Evolutionary conservation across 2,329 filamentous ascomycete species (phyloP).

Genomic region (Xylariaceae sp.): DNA sequence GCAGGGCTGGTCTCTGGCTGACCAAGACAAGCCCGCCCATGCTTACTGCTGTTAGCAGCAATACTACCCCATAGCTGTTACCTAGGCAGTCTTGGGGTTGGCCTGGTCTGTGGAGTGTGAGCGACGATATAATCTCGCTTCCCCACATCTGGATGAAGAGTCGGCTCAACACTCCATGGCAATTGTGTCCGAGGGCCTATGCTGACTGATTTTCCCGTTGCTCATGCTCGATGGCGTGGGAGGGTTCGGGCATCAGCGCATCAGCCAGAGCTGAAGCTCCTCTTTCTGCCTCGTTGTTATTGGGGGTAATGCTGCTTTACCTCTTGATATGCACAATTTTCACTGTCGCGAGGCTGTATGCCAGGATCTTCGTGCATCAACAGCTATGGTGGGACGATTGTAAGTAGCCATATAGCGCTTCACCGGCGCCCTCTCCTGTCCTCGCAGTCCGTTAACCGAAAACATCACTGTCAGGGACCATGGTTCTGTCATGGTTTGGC

Average conservation of each 20-base stretch:
- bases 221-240: conserved; percentile 5
- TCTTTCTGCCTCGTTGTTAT: conserved; percentile 15
- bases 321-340: conserved; percentile 30
- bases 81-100: not conserved
- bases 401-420: conserved; percentile 9
- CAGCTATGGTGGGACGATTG: conserved; percentile 29
- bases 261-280: conserved; percentile 16
- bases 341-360: conserved; percentile 21
- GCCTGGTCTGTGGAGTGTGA: too few relatives aligned
- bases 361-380: conserved; percentile 22
- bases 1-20: not conserved
- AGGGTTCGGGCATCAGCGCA: conserved; percentile 9
- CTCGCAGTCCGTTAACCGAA: not conserved
- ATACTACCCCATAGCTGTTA: not conserved
- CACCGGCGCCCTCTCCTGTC: not conserved
- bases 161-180: not conserved
- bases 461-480: conserved; percentile 15
- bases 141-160: not conserved
- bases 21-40: not conserved
- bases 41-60: too few relatives aligned
- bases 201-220: not conserved
- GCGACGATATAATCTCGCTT: not conserved
- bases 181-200: not conserved
- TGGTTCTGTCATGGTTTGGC: conserved; percentile 22
- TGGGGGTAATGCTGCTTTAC: conserved; percentile 14